Base-by-base conservation (phyloP, 2,329 filamentous ascomycete genomes). In the Shiraia sp. region DNA sequence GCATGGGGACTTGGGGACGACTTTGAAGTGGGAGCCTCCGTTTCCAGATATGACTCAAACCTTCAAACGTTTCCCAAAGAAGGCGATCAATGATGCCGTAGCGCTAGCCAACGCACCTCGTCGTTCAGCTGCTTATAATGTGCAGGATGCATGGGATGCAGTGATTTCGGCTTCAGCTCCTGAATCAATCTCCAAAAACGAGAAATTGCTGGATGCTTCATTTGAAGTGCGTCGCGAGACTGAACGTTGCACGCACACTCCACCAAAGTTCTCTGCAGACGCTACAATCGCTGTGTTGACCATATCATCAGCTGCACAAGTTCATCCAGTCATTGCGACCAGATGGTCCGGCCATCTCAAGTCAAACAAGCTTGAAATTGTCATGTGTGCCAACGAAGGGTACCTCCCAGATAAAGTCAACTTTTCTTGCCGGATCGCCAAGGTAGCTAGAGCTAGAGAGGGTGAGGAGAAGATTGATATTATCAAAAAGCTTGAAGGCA, bases 241-340 rank as follows among this genome's bases (percentile, higher is more conserved):
- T 0, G 78, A 83, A 49, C 72, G 76, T 13, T 83, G 80, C 53
- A 80, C 81, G 1, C 83, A 81, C 47, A 75, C 80, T 1, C 75
- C 82, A 1, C 84, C 85, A 0, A 80, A 79, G 52, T 86, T 87
- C 66, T 84, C 79, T 3, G 67, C 72, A 3, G 83, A 87, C 43
- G 81, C 75, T 1, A 79, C 74, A 33, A 76, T 87, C 10, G 83
- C 83, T 0, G 79, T 87, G 0, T 74, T 87, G 31, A 75, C 79
- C 3, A 86, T 87, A 53, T 73, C 66, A 24, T 83, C 79, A 1
- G 65, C 70, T 17, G 79, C 81, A 2, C 84, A 87, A 54, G 74
- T 87, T 0, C 85, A 88, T 58, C 81, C 82, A 0, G 75, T 87
- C 2, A 83, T 87, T 41, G 83, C 84, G 2, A 85, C 82, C 3